Evolutionary conservation across 768 basidiomycete species (phyloP), one percentile per base, ranked within the genome.

Genomic region (Collybia mongolica): DNA sequence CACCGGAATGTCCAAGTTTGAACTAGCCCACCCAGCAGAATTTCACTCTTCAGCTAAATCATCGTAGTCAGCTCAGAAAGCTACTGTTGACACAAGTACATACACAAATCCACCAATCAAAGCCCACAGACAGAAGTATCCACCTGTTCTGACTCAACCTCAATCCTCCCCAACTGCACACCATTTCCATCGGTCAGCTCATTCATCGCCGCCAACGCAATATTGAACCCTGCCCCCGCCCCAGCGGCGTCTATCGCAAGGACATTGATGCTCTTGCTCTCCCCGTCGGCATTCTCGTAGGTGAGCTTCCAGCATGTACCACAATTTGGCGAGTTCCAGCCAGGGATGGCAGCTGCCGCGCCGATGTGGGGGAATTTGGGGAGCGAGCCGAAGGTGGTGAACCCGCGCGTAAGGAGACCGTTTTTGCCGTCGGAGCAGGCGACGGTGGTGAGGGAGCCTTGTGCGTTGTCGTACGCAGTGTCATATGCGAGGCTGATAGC

Each of bases 361-460:
- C 79, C 81, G 58, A 84, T 75, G 63, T 65, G 59, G 1, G 82
- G 81, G 67, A 81, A 84, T 39, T 60, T 63, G 11, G 81, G 79
- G 23, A 84, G 61, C 36, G 66, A 63, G 5, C 64, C 68, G 39
- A 82, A 75, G 22, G 71, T 79, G 8, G 59, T 65, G 62, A 66
- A 82, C 12, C 60, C 60, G 6, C 60, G 60, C 12, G 66, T 67
- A 11, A 68, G 24, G 17, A 82, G 65, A 15, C 79, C 80, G 49
- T 77, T 62, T 11, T 59, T 46, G 15, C 79, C 79, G 46, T 73
- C 67, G 1, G 78, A 80, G 67, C 82, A 83, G 39, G 74, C 69
- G 35, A 80, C 72, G 2, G 48, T 60, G 44, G 53, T 38, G 24
- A 80, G 65, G 26, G 70, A 70, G 5, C 57, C 56, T 6, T 43